Conservation (phyloP, 164 flowering plant genomes). For the Liriodendron chinense region DNA sequence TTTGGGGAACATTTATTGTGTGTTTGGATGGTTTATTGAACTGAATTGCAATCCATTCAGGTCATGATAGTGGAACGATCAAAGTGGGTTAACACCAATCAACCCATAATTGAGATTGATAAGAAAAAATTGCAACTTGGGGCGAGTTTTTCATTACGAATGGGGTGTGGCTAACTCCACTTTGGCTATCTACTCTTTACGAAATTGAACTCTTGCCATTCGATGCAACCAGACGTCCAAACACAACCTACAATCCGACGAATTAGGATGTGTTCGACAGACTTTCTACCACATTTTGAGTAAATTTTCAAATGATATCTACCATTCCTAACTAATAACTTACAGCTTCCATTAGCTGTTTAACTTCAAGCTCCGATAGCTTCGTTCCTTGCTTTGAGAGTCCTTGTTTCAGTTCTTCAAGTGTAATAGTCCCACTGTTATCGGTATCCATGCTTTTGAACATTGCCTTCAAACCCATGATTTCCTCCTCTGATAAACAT, state of each 20-base stretch:
- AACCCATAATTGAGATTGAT: too few relatives aligned
- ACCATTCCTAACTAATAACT: conserved; percentile 20
- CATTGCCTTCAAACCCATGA: conserved; percentile 87
- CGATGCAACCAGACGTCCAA: not conserved
- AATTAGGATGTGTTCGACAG: too few relatives aligned
- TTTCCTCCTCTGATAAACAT: conserved; percentile 91
- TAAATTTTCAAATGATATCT: not conserved
- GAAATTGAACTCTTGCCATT: not conserved
- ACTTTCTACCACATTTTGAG: not conserved
- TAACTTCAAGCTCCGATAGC: conserved; percentile 74
- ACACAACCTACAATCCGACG: too few relatives aligned
- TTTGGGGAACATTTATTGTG: too few relatives aligned
- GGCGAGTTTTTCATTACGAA: not conserved
- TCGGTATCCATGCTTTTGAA: conserved; percentile 87
- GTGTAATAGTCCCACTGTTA: conserved; percentile 85
- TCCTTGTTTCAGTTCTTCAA: conserved; percentile 86
- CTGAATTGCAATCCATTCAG: not conserved
- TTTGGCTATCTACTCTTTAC: not conserved
- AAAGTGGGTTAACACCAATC: too few relatives aligned
- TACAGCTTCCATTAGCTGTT: conserved; percentile 93
- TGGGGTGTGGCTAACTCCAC: not conserved
- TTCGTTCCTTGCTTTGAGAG: conserved; percentile 84
- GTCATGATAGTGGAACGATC: too few relatives aligned
- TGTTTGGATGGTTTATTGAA: not conserved
- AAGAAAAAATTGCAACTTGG: too few relatives aligned